These are phyloP conservation scores for Farysia itapuensis DNA, from an alignment of 1,284 basidiomycete genomes.

Conservation along the genomic window DNA sequence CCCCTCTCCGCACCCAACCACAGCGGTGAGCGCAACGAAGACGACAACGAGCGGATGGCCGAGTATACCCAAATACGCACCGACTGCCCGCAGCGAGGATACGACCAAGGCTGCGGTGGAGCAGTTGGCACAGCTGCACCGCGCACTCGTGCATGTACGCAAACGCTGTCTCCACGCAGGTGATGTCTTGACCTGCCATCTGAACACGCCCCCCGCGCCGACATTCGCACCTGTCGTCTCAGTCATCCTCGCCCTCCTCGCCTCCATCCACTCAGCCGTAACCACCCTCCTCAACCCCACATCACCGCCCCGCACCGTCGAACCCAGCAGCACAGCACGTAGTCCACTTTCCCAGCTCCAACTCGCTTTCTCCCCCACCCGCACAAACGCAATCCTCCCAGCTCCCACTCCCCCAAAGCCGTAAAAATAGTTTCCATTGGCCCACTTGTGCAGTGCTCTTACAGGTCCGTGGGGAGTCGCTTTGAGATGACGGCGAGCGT, in stretches of 20 bases:
- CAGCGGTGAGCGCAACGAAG: neutral
- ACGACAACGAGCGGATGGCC: neutral
- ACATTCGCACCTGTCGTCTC: conserved; percentile 21
- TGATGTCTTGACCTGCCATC: conserved; percentile 1
- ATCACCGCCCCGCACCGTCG: too few species aligned
- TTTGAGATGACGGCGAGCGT: neutral
- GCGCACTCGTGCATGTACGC: neutral
- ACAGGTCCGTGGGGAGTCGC: too few species aligned
- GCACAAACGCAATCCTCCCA: too few species aligned
- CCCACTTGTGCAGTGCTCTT: too few species aligned
- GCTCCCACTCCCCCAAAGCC: too few species aligned
- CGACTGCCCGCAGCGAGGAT: neutral
- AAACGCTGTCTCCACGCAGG: neutral
- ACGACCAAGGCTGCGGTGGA: neutral
- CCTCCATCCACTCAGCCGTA: too few species aligned
- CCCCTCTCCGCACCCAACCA: too few species aligned
- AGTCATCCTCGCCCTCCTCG: conserved; percentile 3
- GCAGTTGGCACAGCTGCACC: neutral
- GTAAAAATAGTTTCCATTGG: too few species aligned
- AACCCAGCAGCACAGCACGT: too few species aligned
- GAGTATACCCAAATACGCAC: neutral
- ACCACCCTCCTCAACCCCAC: too few species aligned
- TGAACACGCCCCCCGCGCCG: conserved; percentile 29
- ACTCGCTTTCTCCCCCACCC: too few species aligned
- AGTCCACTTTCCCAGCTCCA: too few species aligned